Evolutionary conservation across 2,329 filamentous ascomycete species (phyloP), one percentile per base, ranked within the genome.

Genomic region (Beauveria rudraprayagi): DNA sequence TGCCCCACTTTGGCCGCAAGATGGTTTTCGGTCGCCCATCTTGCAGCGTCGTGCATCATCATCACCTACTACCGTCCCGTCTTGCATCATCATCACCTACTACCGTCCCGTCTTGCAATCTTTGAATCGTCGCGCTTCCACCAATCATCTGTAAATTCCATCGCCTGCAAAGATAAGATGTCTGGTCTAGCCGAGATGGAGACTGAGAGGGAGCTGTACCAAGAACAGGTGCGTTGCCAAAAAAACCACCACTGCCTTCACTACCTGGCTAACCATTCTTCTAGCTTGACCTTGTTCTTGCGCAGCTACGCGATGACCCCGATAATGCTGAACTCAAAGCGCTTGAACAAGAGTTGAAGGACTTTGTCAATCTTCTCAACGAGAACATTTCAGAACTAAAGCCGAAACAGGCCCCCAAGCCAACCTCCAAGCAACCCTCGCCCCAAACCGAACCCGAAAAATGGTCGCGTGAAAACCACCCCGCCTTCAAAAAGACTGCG

Each of bases 361-460:
- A 88, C 77, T 85, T 91, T 75, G 88, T 97, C 75, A 81, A 83
- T 72, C 83, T 92, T 67, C 85, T 91, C 75, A 85, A 92, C 78
- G 86, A 88, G 71, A 85, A 87, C 68, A 88, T 97, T 74, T 87
- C 88, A 77, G 90, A 94, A 75, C 82, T 94, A 73, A 87, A 89
- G 76, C 73, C 75, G 56, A 75, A 76, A 68, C 72, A 74, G 68
- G 69, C 73, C 67, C 76, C 71, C 64, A 80, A 83, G 67, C 72
- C 79, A 66, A 66, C 76, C 56, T 69, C 76, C 51, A 75, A 78
- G 63, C 70, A 73, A 67, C 67, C 81, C 56, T 75, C 80, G 48
- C 77, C 81, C 46, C 78, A 80, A 51, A 78, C 80, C n/a, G 74
- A 79, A 60, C 84, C 84, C 68, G 84, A 88, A 70, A 91, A 92